Evolutionary conservation across 179 eudicot species (phyloP).

Genomic region (Beta macrorhiza): DNA sequence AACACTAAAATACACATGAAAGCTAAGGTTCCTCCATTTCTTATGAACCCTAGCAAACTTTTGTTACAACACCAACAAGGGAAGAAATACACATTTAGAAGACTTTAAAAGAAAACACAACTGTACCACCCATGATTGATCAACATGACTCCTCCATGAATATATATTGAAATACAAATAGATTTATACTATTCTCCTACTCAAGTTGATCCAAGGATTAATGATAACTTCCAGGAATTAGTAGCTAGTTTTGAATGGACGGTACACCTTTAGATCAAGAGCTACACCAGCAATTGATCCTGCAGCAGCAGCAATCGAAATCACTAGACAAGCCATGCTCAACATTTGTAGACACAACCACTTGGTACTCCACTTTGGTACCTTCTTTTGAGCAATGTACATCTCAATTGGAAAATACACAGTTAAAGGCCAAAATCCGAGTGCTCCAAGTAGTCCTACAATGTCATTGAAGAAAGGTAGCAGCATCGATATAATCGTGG

Average conservation of each 20-base stretch:
- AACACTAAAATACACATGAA: slow-evolving; percentile 3
- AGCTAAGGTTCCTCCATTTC: slow-evolving; percentile 12
- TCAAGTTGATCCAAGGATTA: not conserved
- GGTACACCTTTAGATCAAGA: slow-evolving; percentile 44
- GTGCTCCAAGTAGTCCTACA: slow-evolving; percentile 45
- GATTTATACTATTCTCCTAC: slow-evolving; percentile 5
- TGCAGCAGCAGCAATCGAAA: slow-evolving; percentile 47
- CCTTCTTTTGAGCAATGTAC: slow-evolving; percentile 52
- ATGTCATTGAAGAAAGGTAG: slow-evolving; percentile 44
- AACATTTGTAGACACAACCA: slow-evolving; percentile 52
- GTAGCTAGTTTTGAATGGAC: slow-evolving; percentile 40
- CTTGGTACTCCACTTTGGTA: slow-evolving; percentile 48
- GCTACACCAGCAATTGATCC: slow-evolving; percentile 47
- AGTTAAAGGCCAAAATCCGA: slow-evolving; percentile 51
- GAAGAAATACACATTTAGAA: not conserved
- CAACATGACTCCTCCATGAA: not conserved
- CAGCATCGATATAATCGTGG: slow-evolving; percentile 41
- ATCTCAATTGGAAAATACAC: slow-evolving; percentile 50
- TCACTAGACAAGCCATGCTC: slow-evolving; percentile 46
- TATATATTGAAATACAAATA: slow-evolving; percentile 8
- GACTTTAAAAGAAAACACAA: not conserved
- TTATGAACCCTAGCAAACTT: slow-evolving; percentile 12
- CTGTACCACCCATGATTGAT: slow-evolving; percentile 20
- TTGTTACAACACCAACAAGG: slow-evolving; percentile 13
- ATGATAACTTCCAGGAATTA: not conserved